These are phyloP conservation scores for Sarocladiaceae sp. DNA, from an alignment of 2,329 filamentous ascomycete species.

Conservation along the genomic window DNA sequence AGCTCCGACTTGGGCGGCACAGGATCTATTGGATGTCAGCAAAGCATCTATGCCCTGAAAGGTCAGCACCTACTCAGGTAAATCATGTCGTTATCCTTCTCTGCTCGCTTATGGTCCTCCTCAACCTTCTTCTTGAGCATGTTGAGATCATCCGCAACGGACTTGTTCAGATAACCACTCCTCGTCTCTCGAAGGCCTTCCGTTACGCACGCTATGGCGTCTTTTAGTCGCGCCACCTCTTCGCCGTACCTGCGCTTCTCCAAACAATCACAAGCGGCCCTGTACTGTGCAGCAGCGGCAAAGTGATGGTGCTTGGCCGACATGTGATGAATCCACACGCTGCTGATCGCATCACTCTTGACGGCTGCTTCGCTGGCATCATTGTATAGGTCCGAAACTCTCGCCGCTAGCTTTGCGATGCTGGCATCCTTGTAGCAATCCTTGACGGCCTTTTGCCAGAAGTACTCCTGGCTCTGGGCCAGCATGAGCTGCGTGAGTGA, in stretches of 20 bases:
- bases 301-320: slow-evolving; percentile 97
- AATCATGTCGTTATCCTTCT: slow-evolving; percentile 95
- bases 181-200: slow-evolving; percentile 80
- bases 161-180: slow-evolving; percentile 68
- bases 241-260: slow-evolving; percentile 95
- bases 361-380: slow-evolving; percentile 78
- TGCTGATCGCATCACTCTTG: slow-evolving; percentile 83
- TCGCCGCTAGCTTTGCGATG: slow-evolving; percentile 82
- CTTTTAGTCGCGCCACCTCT: slow-evolving; percentile 79
- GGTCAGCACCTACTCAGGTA: slow-evolving; percentile 61
- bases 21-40: slow-evolving; percentile 50
- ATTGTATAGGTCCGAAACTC: slow-evolving; percentile 87
- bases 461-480: slow-evolving; percentile 93
- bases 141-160: slow-evolving; percentile 75
- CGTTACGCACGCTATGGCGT: slow-evolving; percentile 75
- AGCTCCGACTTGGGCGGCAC: slow-evolving; percentile 87
- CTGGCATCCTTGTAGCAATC: slow-evolving; percentile 87
- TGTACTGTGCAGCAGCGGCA: slow-evolving; percentile 87
- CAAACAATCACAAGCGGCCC: slow-evolving; percentile 82
- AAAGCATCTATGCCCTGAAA: neutral
- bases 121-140: slow-evolving; percentile 74
- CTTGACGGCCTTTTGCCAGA: slow-evolving; percentile 95
- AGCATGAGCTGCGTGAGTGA: slow-evolving; percentile 78
- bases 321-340: slow-evolving; percentile 96
- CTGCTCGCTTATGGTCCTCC: slow-evolving; percentile 84